Evolutionary conservation across 1,284 basidiomycete species (phyloP), one percentile per base, ranked within the genome.

Genomic region (Dichomitus squalens): DNA sequence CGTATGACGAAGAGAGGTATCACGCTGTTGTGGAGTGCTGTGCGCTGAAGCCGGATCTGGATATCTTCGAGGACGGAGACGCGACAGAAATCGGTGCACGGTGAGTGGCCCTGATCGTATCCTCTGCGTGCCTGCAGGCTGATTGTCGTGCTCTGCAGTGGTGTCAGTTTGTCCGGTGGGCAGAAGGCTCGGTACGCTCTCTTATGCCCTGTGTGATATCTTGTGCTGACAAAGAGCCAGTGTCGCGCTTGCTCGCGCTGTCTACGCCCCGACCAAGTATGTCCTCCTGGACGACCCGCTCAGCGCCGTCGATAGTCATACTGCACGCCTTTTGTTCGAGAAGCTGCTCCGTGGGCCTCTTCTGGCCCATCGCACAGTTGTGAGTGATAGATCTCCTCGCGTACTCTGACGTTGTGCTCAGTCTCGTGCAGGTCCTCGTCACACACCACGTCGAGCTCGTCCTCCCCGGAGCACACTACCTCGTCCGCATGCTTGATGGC

Each of bases 361-460:
- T 9, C 68, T 91, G 21, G 79, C 76, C 1, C 77, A 86, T 53
- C 81, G 90, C 14, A 91, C 90, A 1, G 85, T 91, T 48, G 85
- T 90, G 73, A 36, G 79, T 73, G 21, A 14, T 12, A 2, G 4
- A 16, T 12, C 6, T n/a, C 7, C 6, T 20, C 54, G n/a, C 18
- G 9, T 6, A 11, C 7, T 7, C 14, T 49, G 5, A 46, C 27
- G 21, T 9, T 51, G 23, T 23, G 8, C 29, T 8, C 6, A 46
- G 9, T 7, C 7, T 33, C 27, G 18, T 46, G 1, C 59, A 87
- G 84, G 72, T 88, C 46, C 76, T 89, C 7, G 86, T 90, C 14
- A 92, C 89, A 0, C 88, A 92, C 63, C 88, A 92, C 60, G 85
- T 90, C 46, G 86, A 89, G 55, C 77, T 92, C 2, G 86, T 90